Evolutionary conservation across 2,329 filamentous ascomycete genomes (phyloP), one percentile per base, ranked within the genome.

Genomic region (Cladosporium sp.): DNA sequence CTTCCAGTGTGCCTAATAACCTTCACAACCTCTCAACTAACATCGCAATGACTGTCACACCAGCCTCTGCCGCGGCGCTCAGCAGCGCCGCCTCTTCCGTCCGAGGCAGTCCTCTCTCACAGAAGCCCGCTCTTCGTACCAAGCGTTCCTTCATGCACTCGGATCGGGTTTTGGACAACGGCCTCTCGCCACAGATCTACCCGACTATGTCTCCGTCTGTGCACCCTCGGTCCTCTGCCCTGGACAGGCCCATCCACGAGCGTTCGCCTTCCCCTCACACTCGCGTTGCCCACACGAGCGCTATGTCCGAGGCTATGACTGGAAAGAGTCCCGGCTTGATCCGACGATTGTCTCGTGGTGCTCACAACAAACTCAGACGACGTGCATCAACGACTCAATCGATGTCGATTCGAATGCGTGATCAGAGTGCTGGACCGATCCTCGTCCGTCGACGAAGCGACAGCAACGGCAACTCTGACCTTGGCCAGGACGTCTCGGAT

Each of bases 401-500:
- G 19, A 85, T 87, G 61, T 84, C 88, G 19, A 85, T 87, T 60
- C 71, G 75, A 5, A 90, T 88, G 71, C 86, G 92, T 42, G 92
- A 97, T 70, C 87, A 89, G 62, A 97, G 92, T 70, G 88, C 92
- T 25, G 94, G 94, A 0, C 94, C 94, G 1, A 88, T 92, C 58
- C 89, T 96, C 55, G 85, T 96, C 74, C 86, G 93, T 62, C 84
- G 91, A 59, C 86, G 92, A 64, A 97, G 92, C 73, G 92, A 95
- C 73, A 96, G 92, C 77, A 94, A 89, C 73, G 89, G 85, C 64
- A 88, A 88, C 42, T 78, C 75, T 39, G 74, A 76, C 42, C 71
- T 74, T 30, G 68, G 66, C 37, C 69, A 76, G 54, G 78, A 81
- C 60, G 71, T 80, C 30, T 80, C 78, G 14, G 78, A 80, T 64